A percentile compares a stretch with the other conserved stretches of the same genome.
These are phyloP conservation scores for Corrigiola litoralis DNA, from an alignment of 179 eudicot genomes.

Conservation along the genomic window DNA sequence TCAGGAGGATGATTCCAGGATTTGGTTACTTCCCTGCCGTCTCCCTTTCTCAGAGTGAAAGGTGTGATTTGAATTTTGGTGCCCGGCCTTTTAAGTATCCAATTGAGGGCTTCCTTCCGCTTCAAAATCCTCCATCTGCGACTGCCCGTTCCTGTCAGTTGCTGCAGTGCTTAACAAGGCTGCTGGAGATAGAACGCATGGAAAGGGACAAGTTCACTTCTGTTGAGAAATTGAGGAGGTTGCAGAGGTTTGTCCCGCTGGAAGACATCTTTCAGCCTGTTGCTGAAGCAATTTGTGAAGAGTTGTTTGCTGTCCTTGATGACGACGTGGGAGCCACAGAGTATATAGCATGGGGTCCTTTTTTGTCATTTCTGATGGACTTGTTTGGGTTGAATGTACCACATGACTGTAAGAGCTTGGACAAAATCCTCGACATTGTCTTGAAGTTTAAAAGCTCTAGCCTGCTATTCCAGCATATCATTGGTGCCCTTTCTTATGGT, in stretches of 20 bases:
- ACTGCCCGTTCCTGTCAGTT: slow-evolving; percentile 38
- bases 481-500: slow-evolving; percentile 67
- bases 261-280: slow-evolving; percentile 68
- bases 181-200: slow-evolving; percentile 56
- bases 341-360: slow-evolving; percentile 75
- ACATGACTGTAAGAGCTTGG: slow-evolving; percentile 73
- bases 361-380: slow-evolving; percentile 62
- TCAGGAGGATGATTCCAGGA: slow-evolving; percentile 76
- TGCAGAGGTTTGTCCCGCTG: slow-evolving; percentile 81
- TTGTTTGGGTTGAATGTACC: slow-evolving; percentile 60
- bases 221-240: slow-evolving; percentile 70
- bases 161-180: slow-evolving; percentile 63
- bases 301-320: slow-evolving; percentile 51
- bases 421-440: slow-evolving; percentile 64
- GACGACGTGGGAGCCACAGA: slow-evolving; percentile 47
- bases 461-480: slow-evolving; percentile 47
- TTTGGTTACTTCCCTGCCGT: slow-evolving; percentile 86
- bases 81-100: slow-evolving; percentile 75
- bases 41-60: slow-evolving; percentile 91
- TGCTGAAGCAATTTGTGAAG: slow-evolving; percentile 68
- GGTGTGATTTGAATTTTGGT: slow-evolving; percentile 90
- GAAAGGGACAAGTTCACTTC: slow-evolving; percentile 53
- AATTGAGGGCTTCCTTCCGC: slow-evolving; percentile 63
- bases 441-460: slow-evolving; percentile 51
- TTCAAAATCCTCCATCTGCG: slow-evolving; percentile 60